Percentiles rank a stretch among this genome's conserved stretches.
These are phyloP conservation scores for Colletotrichum lindemuthianum DNA, from an alignment of 2,329 filamentous ascomycete species.

Conservation along the genomic window DNA sequence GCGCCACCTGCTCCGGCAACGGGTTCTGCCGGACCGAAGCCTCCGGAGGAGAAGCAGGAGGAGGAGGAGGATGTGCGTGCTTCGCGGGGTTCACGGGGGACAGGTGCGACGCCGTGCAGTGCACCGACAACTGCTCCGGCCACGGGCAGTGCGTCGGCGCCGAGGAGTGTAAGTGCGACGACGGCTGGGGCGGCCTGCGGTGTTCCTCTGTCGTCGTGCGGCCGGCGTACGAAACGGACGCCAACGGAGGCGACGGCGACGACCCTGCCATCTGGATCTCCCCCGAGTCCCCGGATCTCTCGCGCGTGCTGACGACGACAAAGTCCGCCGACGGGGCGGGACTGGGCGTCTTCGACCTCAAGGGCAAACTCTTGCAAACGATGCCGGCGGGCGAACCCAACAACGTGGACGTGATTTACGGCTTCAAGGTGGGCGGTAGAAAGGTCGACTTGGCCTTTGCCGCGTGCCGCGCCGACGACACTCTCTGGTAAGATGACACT, in stretches of 20 bases:
- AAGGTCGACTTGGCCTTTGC: slow-evolving; percentile 60
- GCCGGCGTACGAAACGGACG: slow-evolving; percentile 54
- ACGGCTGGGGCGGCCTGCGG: slow-evolving; percentile 55
- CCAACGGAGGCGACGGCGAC: slow-evolving; percentile 56
- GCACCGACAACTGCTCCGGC: slow-evolving; percentile 52
- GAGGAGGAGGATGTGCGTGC: slow-evolving; percentile 47
- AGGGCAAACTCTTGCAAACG: slow-evolving; percentile 57
- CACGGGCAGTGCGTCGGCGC: slow-evolving; percentile 54
- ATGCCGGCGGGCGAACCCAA: slow-evolving; percentile 59
- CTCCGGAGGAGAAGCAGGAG: not conserved
- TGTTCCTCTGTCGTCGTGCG: slow-evolving; percentile 56
- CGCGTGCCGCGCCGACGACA: slow-evolving; percentile 61
- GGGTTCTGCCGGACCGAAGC: slow-evolving; percentile 49
- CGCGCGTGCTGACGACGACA: slow-evolving; percentile 62
- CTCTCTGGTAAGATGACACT: slow-evolving; percentile 56
- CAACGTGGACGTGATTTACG: slow-evolving; percentile 65
- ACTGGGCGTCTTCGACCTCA: slow-evolving; percentile 59
- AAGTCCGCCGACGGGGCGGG: slow-evolving; percentile 61
- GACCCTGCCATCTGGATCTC: slow-evolving; percentile 62
- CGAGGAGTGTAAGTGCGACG: slow-evolving; percentile 52
- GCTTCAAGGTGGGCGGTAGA: slow-evolving; percentile 54
- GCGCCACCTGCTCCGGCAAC: slow-evolving; percentile 46
- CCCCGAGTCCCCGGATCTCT: slow-evolving; percentile 50
- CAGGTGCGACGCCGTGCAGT: slow-evolving; percentile 49
- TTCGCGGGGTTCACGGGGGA: slow-evolving; percentile 54